Percentiles rank a stretch among this genome's conserved stretches.
These are phyloP conservation scores for Gremmenia infestans DNA, from an alignment of 2,329 filamentous ascomycete genomes.

Conservation along the genomic window DNA sequence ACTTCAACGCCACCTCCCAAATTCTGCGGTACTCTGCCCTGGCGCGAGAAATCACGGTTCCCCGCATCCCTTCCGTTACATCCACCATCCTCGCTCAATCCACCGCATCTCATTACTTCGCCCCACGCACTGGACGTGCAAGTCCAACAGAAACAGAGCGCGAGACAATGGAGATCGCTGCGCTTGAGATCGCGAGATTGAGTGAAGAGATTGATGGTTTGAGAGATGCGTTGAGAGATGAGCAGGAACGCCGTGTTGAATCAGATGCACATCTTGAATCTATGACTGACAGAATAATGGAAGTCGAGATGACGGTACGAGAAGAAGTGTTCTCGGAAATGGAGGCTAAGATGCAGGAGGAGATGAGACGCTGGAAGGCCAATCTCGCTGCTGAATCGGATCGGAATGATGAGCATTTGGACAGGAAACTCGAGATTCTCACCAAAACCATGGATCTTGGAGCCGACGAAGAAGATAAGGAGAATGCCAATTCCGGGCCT, in stretches of 20 bases:
- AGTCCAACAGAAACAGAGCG: conserved; percentile 42
- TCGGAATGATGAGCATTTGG: conserved; percentile 76
- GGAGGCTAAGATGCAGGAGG: conserved; percentile 68
- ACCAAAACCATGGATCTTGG: conserved; percentile 43
- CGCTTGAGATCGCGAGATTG: conserved; percentile 76
- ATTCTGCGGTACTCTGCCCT: conserved; percentile 92
- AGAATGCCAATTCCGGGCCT: conserved; percentile 38
- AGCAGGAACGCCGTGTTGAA: conserved; percentile 64
- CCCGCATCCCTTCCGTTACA: conserved; percentile 77
- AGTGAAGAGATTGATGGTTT: conserved; percentile 72
- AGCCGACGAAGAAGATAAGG: conserved; percentile 50
- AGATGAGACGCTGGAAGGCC: conserved; percentile 76
- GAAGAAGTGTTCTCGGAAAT: conserved; percentile 88
- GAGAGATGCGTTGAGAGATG: conserved; percentile 62
- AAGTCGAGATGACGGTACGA: conserved; percentile 76
- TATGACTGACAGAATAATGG: conserved; percentile 56
- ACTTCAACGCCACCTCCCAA: conserved; percentile 95
- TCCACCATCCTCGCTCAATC: conserved; percentile 51
- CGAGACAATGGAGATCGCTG: conserved; percentile 76
- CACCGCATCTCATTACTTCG: conserved; percentile 22
- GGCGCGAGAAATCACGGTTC: conserved; percentile 87
- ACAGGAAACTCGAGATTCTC: conserved; percentile 77
- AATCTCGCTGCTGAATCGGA: conserved; percentile 75
- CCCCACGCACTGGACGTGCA: conserved; percentile 23
- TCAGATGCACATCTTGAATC: conserved; percentile 69